A percentile compares a stretch with the other conserved stretches of the same genome.
phyloP scores from a whole-genome alignment of 129 eudicot species.

The Mikania micrantha region DNA sequence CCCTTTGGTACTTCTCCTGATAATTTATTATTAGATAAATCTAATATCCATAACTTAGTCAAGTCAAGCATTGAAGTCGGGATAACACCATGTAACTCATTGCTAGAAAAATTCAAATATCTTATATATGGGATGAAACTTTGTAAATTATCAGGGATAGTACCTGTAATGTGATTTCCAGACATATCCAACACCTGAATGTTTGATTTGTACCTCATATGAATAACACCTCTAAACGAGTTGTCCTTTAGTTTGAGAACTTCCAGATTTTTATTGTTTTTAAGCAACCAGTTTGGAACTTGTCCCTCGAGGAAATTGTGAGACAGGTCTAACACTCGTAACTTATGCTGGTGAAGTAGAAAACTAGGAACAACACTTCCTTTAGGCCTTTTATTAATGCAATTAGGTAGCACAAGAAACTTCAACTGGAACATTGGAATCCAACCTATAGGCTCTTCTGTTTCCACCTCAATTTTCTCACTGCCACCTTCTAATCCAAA shows the following conservation, averaged over 20 bases:
- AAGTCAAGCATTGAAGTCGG: slow-evolving; percentile 14
- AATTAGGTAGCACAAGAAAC: neutral
- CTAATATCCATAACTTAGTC: neutral
- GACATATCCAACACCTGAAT: slow-evolving; percentile 7
- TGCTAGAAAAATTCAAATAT: slow-evolving; percentile 5
- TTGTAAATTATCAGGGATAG: neutral
- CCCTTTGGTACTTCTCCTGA: slow-evolving; percentile 23
- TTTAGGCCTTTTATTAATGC: slow-evolving; percentile 8
- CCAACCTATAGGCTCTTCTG: slow-evolving; percentile 4
- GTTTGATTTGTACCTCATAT: neutral
- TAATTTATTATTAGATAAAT: slow-evolving; percentile 23
- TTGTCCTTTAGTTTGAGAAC: slow-evolving; percentile 8
- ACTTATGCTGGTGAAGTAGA: slow-evolving; percentile 16
- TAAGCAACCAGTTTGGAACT: slow-evolving; percentile 24
- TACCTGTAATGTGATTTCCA: neutral
- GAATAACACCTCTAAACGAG: neutral
- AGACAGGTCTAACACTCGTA: slow-evolving; percentile 13
- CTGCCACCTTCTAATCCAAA: neutral
- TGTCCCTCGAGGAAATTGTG: slow-evolving; percentile 17
- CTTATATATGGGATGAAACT: slow-evolving; percentile 4
- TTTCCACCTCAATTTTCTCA: neutral
- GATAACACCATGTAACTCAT: slow-evolving; percentile 14
- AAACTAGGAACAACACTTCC: slow-evolving; percentile 11
- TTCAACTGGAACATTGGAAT: slow-evolving; percentile 25
- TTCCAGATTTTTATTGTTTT: slow-evolving; percentile 14